These are phyloP conservation scores for Colletotrichum agaves DNA, from an alignment of 2,329 filamentous ascomycete species.

Conservation along the genomic window DNA sequence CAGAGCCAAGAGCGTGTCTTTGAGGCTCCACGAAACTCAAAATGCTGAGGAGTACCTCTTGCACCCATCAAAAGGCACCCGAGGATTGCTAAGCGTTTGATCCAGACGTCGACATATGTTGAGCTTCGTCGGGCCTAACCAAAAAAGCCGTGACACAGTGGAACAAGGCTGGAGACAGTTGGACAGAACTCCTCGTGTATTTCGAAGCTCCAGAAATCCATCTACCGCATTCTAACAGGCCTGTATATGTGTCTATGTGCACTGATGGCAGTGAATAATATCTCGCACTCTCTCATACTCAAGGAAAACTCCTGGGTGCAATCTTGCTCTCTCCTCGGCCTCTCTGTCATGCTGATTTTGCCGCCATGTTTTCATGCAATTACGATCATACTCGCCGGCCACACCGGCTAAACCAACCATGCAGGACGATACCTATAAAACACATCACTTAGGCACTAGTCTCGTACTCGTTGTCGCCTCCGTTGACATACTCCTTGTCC, in stretches of 20 bases:
- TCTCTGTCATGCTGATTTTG: neutral
- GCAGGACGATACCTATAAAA: neutral
- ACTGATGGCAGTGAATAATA: slow-evolving; percentile 6
- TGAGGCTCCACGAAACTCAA: no score
- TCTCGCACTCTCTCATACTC: neutral
- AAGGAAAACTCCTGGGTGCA: slow-evolving; percentile 18
- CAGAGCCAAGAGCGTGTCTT: no score
- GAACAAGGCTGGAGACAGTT: neutral
- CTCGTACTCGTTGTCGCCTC: slow-evolving; percentile 59
- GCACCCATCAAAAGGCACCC: no score
- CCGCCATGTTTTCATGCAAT: neutral
- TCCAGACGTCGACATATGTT: no score
- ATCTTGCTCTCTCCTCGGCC: neutral
- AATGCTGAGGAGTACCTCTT: no score
- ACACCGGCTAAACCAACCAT: neutral
- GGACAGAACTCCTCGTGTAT: slow-evolving; percentile 1
- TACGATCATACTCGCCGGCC: neutral
- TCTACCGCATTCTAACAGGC: slow-evolving; percentile 25
- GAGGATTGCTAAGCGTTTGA: no score
- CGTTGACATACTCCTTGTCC: slow-evolving; percentile 42
- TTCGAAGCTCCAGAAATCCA: neutral
- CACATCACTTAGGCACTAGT: slow-evolving; percentile 41
- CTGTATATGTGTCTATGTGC: slow-evolving; percentile 33
- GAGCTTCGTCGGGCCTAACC: no score
- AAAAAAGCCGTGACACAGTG: neutral